Evolutionary conservation across 2,329 filamentous ascomycete species (phyloP).

Genomic region (Bipolaris bicolor): DNA sequence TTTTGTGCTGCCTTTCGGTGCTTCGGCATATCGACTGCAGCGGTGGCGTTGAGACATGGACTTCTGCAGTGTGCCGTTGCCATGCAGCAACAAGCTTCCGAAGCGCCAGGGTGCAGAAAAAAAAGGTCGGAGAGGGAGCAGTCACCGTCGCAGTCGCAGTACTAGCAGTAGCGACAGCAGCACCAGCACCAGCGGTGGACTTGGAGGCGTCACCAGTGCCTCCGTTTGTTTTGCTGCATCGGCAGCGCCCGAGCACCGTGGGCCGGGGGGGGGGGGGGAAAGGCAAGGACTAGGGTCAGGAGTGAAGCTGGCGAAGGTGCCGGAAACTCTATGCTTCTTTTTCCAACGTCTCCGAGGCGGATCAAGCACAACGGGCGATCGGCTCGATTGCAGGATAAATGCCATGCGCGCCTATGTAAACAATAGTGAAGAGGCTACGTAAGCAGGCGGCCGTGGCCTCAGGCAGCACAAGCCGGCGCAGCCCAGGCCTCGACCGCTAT

Average conservation of each 20-base stretch:
- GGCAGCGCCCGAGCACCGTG: constrained; percentile 22
- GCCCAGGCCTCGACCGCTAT: not conserved
- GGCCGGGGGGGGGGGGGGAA: constrained; percentile 16
- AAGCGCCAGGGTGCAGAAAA: constrained; percentile 17
- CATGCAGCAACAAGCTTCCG: constrained; percentile 32
- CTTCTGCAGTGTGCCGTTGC: constrained; percentile 32
- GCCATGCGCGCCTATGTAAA: constrained; percentile 13
- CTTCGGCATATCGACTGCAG: not conserved
- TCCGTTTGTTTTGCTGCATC: constrained; percentile 18
- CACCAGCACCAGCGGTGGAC: not conserved
- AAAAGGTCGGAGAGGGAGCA: constrained; percentile 13
- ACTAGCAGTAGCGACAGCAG: no score
- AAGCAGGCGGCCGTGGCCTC: not conserved
- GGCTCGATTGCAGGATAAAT: constrained; percentile 21
- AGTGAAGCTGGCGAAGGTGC: constrained; percentile 22
- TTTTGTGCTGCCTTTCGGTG: constrained; percentile 26
- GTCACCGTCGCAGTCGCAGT: not conserved
- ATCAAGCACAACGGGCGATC: constrained; percentile 20
- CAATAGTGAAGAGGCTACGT: constrained; percentile 4
- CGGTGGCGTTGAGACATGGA: constrained; percentile 5
- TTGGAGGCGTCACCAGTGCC: constrained; percentile 12
- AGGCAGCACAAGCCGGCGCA: not conserved
- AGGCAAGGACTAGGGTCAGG: constrained; percentile 12
- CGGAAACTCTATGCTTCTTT: constrained; percentile 1
- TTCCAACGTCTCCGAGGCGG: constrained; percentile 12